Evolutionary conservation across 2,329 filamentous ascomycete species (phyloP).

Genomic region (Neopestalotiopsis sp.): DNA sequence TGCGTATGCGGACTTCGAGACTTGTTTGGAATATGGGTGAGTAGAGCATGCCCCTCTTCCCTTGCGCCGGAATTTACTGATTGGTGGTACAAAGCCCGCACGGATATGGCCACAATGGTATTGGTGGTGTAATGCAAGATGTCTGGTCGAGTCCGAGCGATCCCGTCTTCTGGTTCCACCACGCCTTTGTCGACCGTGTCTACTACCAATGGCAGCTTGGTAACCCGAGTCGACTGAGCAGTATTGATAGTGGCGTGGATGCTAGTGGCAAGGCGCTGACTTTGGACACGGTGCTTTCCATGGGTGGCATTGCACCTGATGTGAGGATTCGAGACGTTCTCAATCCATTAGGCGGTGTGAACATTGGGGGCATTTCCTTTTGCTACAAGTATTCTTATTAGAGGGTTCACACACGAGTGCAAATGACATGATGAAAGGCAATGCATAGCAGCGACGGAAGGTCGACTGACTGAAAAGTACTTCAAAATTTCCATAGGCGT

Average conservation of each 20-base stretch:
- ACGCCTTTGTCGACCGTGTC: conserved; percentile 31
- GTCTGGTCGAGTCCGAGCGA: conserved; percentile 37
- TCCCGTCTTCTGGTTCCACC: conserved; percentile 41
- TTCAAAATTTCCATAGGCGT: not conserved
- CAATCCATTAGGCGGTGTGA: conserved; percentile 16
- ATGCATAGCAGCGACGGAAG: not conserved
- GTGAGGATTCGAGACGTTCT: conserved; percentile 18
- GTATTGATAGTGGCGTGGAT: conserved; percentile 11
- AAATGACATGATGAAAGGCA: not conserved
- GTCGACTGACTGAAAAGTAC: not conserved
- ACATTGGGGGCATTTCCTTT: conserved; percentile 6
- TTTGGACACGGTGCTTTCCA: conserved; percentile 17
- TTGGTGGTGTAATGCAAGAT: conserved; percentile 39
- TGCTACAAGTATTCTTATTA: conserved; percentile 22
- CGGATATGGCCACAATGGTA: conserved; percentile 40
- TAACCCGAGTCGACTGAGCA: conserved; percentile 12
- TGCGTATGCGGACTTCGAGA: conserved; percentile 20
- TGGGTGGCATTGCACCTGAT: conserved; percentile 19
- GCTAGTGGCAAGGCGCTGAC: conserved; percentile 2
- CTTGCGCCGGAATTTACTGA: not conserved
- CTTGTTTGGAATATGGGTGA: conserved; percentile 23
- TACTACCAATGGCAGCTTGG: conserved; percentile 18
- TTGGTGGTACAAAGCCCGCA: conserved; percentile 24
- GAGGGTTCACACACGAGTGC: not conserved
- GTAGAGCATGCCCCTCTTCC: not conserved